phyloP scores from a whole-genome alignment of 2,329 filamentous ascomycete genomes.

The Geoglossum cookeanum region DNA sequence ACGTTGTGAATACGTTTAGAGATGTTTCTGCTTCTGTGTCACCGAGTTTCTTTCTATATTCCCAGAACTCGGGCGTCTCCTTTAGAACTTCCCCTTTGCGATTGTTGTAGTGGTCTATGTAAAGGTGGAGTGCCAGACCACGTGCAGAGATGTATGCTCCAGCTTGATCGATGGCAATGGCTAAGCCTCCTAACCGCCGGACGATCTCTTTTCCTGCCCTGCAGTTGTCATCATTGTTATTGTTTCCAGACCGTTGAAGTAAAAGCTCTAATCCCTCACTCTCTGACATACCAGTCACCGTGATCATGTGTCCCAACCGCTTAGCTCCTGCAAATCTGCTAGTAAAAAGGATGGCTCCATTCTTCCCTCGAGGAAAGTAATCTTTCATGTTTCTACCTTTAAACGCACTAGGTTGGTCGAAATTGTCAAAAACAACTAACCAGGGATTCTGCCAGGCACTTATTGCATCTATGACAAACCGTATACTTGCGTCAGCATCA shows the following conservation, averaged over 20 bases:
- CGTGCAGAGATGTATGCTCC: slow-evolving; percentile 6
- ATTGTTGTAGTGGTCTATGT: slow-evolving; percentile 4
- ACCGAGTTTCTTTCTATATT: slow-evolving; percentile 2
- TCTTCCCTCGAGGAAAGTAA: slow-evolving; percentile 1
- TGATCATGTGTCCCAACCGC: slow-evolving; percentile 2
- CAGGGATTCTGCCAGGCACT: neutral
- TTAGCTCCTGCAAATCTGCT: slow-evolving; percentile 3
- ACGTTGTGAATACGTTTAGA: neutral
- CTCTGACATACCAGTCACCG: neutral
- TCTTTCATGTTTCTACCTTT: slow-evolving; percentile 3
- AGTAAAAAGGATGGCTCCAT: slow-evolving; percentile 4
- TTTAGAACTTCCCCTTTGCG: slow-evolving; percentile 4
- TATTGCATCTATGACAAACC: neutral
- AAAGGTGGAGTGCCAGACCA: slow-evolving; percentile 3
- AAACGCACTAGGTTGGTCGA: slow-evolving; percentile 5
- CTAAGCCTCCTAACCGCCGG: slow-evolving; percentile 1
- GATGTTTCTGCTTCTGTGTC: neutral
- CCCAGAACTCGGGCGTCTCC: slow-evolving; percentile 5
- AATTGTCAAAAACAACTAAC: slow-evolving; percentile 7
- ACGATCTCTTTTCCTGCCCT: slow-evolving; percentile 5
- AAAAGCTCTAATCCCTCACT: neutral
- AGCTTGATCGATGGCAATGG: slow-evolving; percentile 6
- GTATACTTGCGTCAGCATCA: neutral
- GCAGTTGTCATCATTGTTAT: neutral
- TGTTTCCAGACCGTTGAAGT: neutral